Evolutionary conservation across 306 rosid genomes (phyloP).

Genomic region (Fragaria nilgerrensis): DNA sequence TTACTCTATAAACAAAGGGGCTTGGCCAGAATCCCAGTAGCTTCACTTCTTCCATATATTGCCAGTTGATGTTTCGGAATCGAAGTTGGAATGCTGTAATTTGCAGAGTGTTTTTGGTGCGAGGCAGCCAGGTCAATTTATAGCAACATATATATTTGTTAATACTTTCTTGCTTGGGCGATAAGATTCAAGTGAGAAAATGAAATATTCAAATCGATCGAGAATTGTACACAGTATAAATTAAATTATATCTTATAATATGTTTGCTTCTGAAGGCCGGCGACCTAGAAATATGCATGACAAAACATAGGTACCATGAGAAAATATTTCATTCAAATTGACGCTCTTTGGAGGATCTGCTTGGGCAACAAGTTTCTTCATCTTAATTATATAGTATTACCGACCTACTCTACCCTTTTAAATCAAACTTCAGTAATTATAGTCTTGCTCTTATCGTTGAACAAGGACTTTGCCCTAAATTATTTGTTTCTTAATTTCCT

Average conservation of each 20-base stretch:
- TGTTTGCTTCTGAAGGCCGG: too few species aligned
- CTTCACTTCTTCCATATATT: conserved; percentile 44
- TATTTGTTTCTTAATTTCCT: too few species aligned
- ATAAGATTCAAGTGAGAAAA: neutral
- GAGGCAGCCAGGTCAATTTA: neutral
- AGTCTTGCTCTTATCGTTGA: too few species aligned
- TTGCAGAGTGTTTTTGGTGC: neutral
- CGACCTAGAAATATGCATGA: too few species aligned
- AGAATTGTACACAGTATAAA: too few species aligned
- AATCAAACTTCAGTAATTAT: too few species aligned
- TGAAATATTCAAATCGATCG: neutral
- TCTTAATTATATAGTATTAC: neutral
- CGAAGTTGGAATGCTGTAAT: neutral
- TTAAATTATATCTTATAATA: neutral
- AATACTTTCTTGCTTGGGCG: too few species aligned
- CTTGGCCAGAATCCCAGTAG: conserved; percentile 49
- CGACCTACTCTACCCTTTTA: neutral
- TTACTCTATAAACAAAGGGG: conserved; percentile 37
- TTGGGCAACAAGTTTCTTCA: neutral
- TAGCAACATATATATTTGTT: neutral
- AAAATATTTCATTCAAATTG: too few species aligned
- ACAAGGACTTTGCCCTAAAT: too few species aligned
- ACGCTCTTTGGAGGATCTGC: too few species aligned
- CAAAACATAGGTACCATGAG: too few species aligned
- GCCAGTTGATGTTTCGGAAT: neutral